phyloP scores from a whole-genome alignment of 768 basidiomycete species.

The Trichaptum fuscoviolaceum region DNA sequence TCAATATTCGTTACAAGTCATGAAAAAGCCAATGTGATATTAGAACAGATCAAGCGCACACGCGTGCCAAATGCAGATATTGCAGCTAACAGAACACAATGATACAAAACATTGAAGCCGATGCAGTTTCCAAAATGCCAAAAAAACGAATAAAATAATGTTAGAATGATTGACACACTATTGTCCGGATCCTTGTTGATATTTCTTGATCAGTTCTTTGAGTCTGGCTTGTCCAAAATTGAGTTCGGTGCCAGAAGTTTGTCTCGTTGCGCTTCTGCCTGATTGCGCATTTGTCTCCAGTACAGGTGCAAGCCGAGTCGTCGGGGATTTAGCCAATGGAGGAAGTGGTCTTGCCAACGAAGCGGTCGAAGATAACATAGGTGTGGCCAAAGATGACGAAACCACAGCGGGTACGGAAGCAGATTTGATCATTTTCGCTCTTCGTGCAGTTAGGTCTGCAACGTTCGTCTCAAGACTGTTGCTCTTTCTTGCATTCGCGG shows the following conservation, averaged over 20 bases:
- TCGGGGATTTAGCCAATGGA: constrained; percentile 25
- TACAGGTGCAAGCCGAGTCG: constrained; percentile 9
- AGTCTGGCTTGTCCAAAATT: constrained; percentile 75
- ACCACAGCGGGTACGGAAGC: constrained; percentile 62
- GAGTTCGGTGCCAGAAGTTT: constrained; percentile 34
- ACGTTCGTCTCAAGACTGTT: not conserved
- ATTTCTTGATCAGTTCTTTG: constrained; percentile 77
- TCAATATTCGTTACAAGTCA: not conserved
- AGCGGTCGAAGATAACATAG: constrained; percentile 70
- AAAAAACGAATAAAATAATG: not conserved
- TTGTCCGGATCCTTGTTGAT: constrained; percentile 36
- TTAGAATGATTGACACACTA: not conserved
- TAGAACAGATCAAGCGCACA: not conserved
- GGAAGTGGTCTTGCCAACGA: constrained; percentile 55
- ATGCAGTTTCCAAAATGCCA: not conserved
- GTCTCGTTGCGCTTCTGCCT: constrained; percentile 10
- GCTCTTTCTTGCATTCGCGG: constrained; percentile 11
- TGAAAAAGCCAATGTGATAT: not conserved
- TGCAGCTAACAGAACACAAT: not conserved
- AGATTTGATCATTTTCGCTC: constrained; percentile 47
- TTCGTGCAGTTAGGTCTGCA: constrained; percentile 12
- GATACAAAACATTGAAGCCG: not conserved
- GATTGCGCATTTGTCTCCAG: constrained; percentile 7
- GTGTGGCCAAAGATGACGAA: constrained; percentile 68
- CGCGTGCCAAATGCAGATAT: not conserved